Evolutionary conservation across 2,329 filamentous ascomycete species (phyloP), one percentile per base, ranked within the genome.

Genomic region (Drechslerella coelobrocha): DNA sequence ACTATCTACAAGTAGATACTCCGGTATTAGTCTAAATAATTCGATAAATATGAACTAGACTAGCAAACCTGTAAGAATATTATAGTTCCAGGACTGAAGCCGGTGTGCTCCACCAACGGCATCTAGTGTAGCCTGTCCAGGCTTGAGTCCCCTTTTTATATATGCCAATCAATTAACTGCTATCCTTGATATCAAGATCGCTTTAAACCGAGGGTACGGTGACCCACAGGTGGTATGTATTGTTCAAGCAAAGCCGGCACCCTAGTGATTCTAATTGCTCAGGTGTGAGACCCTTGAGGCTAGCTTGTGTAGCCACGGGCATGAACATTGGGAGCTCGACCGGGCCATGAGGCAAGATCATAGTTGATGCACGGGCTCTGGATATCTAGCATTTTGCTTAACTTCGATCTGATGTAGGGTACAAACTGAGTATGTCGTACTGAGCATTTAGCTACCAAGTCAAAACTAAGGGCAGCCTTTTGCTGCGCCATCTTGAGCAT

Each of bases 291-390:
- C 94, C 94, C 78, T 99, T 99, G 39, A 99, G 83, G 0, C 93
- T 96, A 0, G 91, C 94, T 80, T 99, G 94, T 0, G 94, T 99
- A 27, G 94, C 94, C 45, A 99, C 94, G 14, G 94, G 94, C 94
- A 99, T 99, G 80, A 99, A 99, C 66, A 97, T 87, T 6, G 95
- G 94, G 27, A 97, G 85, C 76, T 89, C 86, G 24, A 99, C 92
- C 1, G 89, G 84, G 65, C 94, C 94, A 86, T 99, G 95, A 54
- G 94, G 93, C 24, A 99, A 87, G 51, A 88, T 89, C 59, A 99
- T 84, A 68, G 86, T 87, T 57, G 94, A 94, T 53, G 94, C 94
- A 75, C 94, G 89, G 24, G 94, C 94, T 83, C 93, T 91, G 9
- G 93, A 97, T 52, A 92, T 95, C 93, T 97, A 73, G 61, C n/a